Base-by-base conservation (phyloP, 2,329 filamentous ascomycete genomes). In the Elsinoe arachidis region DNA sequence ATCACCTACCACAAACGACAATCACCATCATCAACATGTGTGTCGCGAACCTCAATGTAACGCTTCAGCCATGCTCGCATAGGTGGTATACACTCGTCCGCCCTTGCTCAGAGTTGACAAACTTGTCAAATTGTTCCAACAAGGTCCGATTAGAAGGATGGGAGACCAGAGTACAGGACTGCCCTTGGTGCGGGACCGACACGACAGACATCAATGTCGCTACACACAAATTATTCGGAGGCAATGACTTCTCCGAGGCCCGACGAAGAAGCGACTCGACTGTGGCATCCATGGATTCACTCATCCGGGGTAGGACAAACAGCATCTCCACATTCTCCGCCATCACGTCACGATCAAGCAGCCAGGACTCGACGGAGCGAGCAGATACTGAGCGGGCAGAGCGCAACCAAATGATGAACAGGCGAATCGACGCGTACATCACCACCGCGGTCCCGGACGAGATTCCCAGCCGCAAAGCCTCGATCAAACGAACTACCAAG, bases 51-150 rank as follows among this genome's bases (percentile, higher is more conserved):
- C 70, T 78, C 44, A 76, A 77, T 67, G 73, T 77, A 58, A 73
- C 74, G 53, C 70, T 71, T 6, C 70, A 73, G 55, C 66, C 72
- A 43, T 78, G 76, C 70, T 67, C 70, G 56, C 76, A 78, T 61
- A 72, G 76, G 60, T 78, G 76, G 76, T 78, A 77, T 67, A 71
- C 75, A 59, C 71, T 78, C 26, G 66, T 73, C 34, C 69, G 70
- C 37, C 66, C 74, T 44, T 78, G 76, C 68, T 66, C 65, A 26
- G 69, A 72, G 1, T 68, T 68, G 49, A 70, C 68, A 63, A 74
- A 78, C 62, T 73, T 78, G 55, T 64, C 72, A 64, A 77, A 76
- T 65, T 78, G 76, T 63, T 64, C 69, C 3, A 67, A 69, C 59
- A 74, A 72, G 63, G 69, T 78, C 35, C 69, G 69, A 39, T 69